phyloP scores from a whole-genome alignment of 2,329 filamentous ascomycete genomes.

The Colletotrichum sidae region DNA sequence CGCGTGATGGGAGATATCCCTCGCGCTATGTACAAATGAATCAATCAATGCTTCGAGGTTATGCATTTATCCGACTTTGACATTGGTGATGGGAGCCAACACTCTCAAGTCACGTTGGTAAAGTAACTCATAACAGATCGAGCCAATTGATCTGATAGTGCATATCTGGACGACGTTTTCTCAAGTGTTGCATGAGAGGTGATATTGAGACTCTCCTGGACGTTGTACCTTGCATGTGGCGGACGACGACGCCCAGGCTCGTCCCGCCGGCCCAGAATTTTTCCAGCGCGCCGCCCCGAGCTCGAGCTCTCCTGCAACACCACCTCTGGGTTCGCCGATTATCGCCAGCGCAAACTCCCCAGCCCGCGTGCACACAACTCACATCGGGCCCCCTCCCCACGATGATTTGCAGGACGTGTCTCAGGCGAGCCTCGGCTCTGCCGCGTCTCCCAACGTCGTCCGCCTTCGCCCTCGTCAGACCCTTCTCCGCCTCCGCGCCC shows the following conservation, averaged over 20 bases:
- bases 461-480: slow-evolving; percentile 43
- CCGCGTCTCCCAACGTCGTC: slow-evolving; percentile 41
- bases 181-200: background rate
- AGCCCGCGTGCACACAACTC: background rate
- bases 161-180: background rate
- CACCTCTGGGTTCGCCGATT: slow-evolving; percentile 12
- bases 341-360: slow-evolving; percentile 8
- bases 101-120: background rate
- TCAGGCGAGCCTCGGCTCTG: slow-evolving; percentile 57
- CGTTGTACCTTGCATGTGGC: background rate
- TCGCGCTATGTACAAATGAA: slow-evolving; percentile 37
- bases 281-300: slow-evolving; percentile 28
- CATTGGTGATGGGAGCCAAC: background rate
- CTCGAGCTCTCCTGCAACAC: slow-evolving; percentile 33
- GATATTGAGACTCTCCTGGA: slow-evolving; percentile 6
- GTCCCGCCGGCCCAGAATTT: slow-evolving; percentile 39
- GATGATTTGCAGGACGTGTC: slow-evolving; percentile 61
- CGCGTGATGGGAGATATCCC: slow-evolving; percentile 33
- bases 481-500: slow-evolving; percentile 54
- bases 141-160: background rate
- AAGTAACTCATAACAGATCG: background rate
- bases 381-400: background rate
- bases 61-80: slow-evolving; percentile 26
- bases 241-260: slow-evolving; percentile 20
- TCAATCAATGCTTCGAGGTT: slow-evolving; percentile 32